These are phyloP conservation scores for Pseudocercospora macadamiae DNA, from an alignment of 2,329 filamentous ascomycete genomes.

Conservation along the genomic window DNA sequence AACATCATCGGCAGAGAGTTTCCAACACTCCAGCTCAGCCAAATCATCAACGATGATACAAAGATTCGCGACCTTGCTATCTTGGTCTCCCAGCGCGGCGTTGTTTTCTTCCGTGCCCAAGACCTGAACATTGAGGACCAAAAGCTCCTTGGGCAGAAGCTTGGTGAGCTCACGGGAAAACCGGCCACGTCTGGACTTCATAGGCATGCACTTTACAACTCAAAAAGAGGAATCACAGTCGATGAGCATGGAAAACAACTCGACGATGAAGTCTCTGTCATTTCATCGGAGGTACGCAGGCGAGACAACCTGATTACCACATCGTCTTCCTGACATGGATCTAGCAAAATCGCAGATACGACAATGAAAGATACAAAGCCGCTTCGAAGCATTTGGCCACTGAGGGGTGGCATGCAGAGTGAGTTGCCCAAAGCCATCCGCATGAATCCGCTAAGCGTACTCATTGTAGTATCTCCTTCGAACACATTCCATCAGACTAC, in stretches of 20 bases:
- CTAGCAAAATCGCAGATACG: conserved; percentile 48
- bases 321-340: too few relatives aligned
- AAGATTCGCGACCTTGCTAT: conserved; percentile 52
- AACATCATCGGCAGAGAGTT: conserved; percentile 57
- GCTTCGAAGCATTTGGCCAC: conserved; percentile 13
- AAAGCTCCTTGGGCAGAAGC: conserved; percentile 64
- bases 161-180: conserved; percentile 64
- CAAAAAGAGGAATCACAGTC: conserved; percentile 45
- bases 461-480: conserved; percentile 68
- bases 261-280: conserved; percentile 66
- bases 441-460: too few relatives aligned
- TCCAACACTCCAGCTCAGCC: conserved; percentile 40
- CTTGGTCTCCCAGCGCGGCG: conserved; percentile 69
- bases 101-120: conserved; percentile 66
- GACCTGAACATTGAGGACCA: conserved; percentile 63
- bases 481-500: conserved; percentile 66
- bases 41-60: conserved; percentile 42
- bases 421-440: too few relatives aligned
- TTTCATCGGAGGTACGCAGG: too few relatives aligned
- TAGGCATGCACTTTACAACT: conserved; percentile 48
- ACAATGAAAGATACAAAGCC: conserved; percentile 19
- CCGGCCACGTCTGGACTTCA: conserved; percentile 62
- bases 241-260: conserved; percentile 59
- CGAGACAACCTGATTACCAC: too few relatives aligned
- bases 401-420: conserved; percentile 41